Percentiles rank a stretch among this genome's conserved stretches.
These are phyloP conservation scores for Penicillium sp. DNA, from an alignment of 2,329 filamentous ascomycete species.

Conservation along the genomic window DNA sequence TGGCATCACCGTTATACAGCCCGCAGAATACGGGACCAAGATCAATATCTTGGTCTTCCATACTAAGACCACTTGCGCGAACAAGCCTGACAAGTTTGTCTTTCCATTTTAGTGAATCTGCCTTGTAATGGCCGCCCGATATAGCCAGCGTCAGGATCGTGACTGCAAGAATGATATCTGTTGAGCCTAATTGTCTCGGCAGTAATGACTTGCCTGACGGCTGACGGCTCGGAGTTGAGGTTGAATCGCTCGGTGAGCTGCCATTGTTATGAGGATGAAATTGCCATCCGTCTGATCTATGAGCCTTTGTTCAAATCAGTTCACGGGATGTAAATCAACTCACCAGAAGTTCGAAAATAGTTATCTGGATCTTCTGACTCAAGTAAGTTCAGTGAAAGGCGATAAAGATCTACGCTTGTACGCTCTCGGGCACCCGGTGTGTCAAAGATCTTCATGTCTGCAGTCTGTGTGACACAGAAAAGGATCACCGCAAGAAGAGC, in stretches of 20 bases:
- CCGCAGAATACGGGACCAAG: constrained; percentile 42
- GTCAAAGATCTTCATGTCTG: constrained; percentile 46
- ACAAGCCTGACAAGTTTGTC: constrained; percentile 45
- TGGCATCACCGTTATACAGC: constrained; percentile 25
- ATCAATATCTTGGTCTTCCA: constrained; percentile 40
- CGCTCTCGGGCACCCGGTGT: constrained; percentile 43
- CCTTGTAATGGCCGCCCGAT: constrained; percentile 52
- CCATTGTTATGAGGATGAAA: constrained; percentile 7
- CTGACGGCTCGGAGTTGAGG: constrained; percentile 10
- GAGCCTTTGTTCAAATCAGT: neutral
- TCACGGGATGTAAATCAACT: neutral
- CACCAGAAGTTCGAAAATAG: constrained; percentile 18
- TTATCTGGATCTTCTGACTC: constrained; percentile 26
- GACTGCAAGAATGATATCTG: constrained; percentile 49
- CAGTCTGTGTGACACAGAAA: constrained; percentile 51
- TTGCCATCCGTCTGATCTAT: constrained; percentile 14
- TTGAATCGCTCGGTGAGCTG: neutral
- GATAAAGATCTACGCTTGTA: constrained; percentile 28
- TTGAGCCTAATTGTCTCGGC: constrained; percentile 16
- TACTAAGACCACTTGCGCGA: constrained; percentile 39
- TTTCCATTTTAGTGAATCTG: constrained; percentile 52
- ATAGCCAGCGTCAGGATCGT: constrained; percentile 49
- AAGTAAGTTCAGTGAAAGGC: constrained; percentile 37
- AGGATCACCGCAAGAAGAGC: constrained; percentile 51
- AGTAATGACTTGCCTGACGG: constrained; percentile 15